Evolutionary conservation across 164 flowering plant genomes (phyloP).

Genomic region (Macadamia tetraphylla): DNA sequence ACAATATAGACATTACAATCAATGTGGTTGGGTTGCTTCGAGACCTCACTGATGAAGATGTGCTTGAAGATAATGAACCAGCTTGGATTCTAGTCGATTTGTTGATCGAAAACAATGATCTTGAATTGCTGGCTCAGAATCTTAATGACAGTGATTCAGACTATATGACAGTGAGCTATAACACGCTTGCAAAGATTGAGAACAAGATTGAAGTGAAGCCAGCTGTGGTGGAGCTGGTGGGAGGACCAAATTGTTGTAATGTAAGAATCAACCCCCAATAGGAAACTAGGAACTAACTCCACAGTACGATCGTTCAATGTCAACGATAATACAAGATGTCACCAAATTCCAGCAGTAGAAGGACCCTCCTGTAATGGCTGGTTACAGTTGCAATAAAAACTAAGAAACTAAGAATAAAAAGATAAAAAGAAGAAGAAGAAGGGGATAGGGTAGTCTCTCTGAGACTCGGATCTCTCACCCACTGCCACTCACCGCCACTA

Average conservation of each 20-base stretch:
- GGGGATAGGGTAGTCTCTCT: no score
- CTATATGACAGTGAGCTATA: conserved; percentile 61
- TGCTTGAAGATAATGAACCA: conserved; percentile 74
- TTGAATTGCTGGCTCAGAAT: conserved; percentile 73
- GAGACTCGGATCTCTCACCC: no score
- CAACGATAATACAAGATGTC: no score
- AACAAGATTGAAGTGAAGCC: conserved; percentile 91
- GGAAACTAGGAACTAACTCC: no score
- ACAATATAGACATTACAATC: conserved; percentile 75
- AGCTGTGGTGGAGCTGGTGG: conserved; percentile 85
- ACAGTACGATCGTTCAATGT: no score
- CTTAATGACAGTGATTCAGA: conserved; percentile 69
- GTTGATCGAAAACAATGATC: conserved; percentile 66
- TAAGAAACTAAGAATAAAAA: no score
- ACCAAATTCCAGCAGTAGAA: no score
- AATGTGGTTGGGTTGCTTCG: conserved; percentile 70
- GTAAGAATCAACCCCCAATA: no score
- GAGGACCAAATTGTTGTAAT: conserved; percentile 58
- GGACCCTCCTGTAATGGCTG: no score
- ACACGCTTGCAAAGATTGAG: conserved; percentile 70
- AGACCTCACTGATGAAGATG: conserved; percentile 91
- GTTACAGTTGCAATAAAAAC: no score
- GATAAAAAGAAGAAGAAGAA: no score
- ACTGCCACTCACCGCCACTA: no score
- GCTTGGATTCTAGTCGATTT: conserved; percentile 64